Percentiles rank a stretch among this genome's conserved stretches.
phyloP scores from a whole-genome alignment of 2,329 filamentous ascomycete genomes.

The Stagonosporopsis chrysanthemi region DNA sequence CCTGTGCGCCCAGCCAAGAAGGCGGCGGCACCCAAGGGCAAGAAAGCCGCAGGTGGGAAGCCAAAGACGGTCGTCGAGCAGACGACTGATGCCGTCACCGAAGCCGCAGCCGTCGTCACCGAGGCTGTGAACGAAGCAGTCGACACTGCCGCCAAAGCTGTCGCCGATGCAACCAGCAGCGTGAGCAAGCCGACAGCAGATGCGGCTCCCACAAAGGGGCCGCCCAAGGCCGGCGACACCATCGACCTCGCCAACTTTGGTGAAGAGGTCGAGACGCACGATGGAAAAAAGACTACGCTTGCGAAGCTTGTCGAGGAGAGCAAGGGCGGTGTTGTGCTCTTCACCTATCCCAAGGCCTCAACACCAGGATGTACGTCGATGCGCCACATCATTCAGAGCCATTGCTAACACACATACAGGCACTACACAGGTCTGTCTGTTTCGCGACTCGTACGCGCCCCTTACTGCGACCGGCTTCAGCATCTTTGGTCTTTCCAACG shows the following conservation, averaged over 20 bases:
- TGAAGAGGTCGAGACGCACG: conserved; percentile 81
- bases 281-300: conserved; percentile 80
- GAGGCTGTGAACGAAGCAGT: conserved; percentile 44
- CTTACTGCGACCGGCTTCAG: conserved; percentile 80
- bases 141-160: conserved; percentile 43
- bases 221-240: conserved; percentile 58
- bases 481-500: conserved; percentile 89
- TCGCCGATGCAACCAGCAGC: conserved; percentile 41
- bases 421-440: conserved; percentile 91
- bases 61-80: conserved; percentile 48
- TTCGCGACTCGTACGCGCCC: conserved; percentile 82
- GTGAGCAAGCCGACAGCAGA: conserved; percentile 36
- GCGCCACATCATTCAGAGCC: neutral
- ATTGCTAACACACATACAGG: conserved; percentile 61
- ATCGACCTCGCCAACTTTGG: conserved; percentile 65
- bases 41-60: conserved; percentile 40
- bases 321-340: conserved; percentile 85
- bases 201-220: conserved; percentile 16
- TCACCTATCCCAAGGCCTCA: conserved; percentile 94
- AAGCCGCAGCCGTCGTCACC: conserved; percentile 41
- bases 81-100: conserved; percentile 40
- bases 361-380: conserved; percentile 85
- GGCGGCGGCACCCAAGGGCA: conserved; percentile 52
- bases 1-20: conserved; percentile 58
- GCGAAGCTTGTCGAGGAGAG: conserved; percentile 83